Conservation (phyloP, 441 rosid genomes). For the Mallotus repandus region DNA sequence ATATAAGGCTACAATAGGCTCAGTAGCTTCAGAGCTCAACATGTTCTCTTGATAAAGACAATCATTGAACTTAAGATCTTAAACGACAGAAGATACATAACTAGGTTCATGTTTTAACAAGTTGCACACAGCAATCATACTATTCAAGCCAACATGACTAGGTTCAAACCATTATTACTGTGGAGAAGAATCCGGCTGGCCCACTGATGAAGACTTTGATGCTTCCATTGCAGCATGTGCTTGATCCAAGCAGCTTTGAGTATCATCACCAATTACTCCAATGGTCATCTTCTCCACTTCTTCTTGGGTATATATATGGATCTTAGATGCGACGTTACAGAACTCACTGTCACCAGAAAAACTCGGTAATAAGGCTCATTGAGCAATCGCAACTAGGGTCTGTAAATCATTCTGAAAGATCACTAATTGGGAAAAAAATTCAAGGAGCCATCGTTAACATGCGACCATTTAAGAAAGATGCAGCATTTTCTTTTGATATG, state of each 20-base stretch:
- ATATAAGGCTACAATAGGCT: neutral
- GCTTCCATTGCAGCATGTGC: slow-evolving; percentile 69
- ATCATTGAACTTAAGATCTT: neutral
- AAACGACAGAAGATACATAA: slow-evolving; percentile 4
- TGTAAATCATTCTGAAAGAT: too few relatives aligned
- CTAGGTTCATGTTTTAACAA: slow-evolving; percentile 15
- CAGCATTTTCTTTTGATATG: neutral
- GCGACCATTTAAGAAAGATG: neutral
- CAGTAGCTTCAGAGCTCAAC: neutral
- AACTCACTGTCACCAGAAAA: slow-evolving; percentile 57
- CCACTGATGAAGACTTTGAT: slow-evolving; percentile 86
- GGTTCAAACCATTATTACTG: slow-evolving; percentile 48
- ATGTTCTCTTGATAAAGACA: neutral
- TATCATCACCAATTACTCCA: slow-evolving; percentile 59
- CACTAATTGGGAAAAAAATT: too few relatives aligned
- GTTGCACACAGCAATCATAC: slow-evolving; percentile 22
- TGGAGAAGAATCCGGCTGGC: slow-evolving; percentile 84
- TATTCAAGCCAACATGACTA: neutral
- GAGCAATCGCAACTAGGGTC: neutral
- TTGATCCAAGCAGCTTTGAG: slow-evolving; percentile 89
- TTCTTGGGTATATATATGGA: slow-evolving; percentile 77
- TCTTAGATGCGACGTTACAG: slow-evolving; percentile 80
- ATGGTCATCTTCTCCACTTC: slow-evolving; percentile 86
- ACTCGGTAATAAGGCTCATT: neutral
- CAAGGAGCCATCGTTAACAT: neutral